Evolutionary conservation across 306 rosid genomes (phyloP).

Genomic region (Alnus rubra): DNA sequence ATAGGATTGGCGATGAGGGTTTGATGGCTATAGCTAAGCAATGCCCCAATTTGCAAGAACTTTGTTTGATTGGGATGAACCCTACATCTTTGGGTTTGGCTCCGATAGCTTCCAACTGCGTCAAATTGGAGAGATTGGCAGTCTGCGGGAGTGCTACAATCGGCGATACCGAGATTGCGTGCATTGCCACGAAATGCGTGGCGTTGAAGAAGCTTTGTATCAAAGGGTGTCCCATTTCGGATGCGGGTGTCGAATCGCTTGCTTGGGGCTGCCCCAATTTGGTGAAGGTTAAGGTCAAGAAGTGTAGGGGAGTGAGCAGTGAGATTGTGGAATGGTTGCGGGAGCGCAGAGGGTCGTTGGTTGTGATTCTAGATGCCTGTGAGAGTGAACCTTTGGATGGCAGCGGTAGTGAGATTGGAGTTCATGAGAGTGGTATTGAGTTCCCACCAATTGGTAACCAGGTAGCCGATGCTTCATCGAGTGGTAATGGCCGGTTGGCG

Average conservation of each 20-base stretch:
- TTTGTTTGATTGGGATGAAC: slow-evolving; percentile 71
- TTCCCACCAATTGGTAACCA: slow-evolving; percentile 20
- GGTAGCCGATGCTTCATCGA: slow-evolving; percentile 38
- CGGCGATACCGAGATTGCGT: slow-evolving; percentile 73
- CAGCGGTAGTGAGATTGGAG: slow-evolving; percentile 37
- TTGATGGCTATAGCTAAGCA: slow-evolving; percentile 59
- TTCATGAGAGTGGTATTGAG: slow-evolving; percentile 34
- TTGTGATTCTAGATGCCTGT: slow-evolving; percentile 59
- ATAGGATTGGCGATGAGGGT: slow-evolving; percentile 75
- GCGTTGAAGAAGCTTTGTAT: slow-evolving; percentile 80
- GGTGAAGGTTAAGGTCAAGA: slow-evolving; percentile 77
- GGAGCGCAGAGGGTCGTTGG: slow-evolving; percentile 56
- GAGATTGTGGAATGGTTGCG: slow-evolving; percentile 63
- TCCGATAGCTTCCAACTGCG: slow-evolving; percentile 64
- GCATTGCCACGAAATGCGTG: slow-evolving; percentile 67
- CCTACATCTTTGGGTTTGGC: slow-evolving; percentile 56
- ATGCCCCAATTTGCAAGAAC: slow-evolving; percentile 68
- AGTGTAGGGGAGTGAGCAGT: slow-evolving; percentile 69
- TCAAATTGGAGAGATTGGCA: slow-evolving; percentile 68
- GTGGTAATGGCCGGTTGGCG: slow-evolving; percentile 40
- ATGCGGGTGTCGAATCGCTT: slow-evolving; percentile 61
- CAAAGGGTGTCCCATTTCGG: slow-evolving; percentile 79
- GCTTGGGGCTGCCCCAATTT: slow-evolving; percentile 82
- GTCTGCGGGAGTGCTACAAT: slow-evolving; percentile 71
- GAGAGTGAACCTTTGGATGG: slow-evolving; percentile 51